A percentile compares a stretch with the other conserved stretches of the same genome.
These are phyloP conservation scores for Beverwykella pulmonaria DNA, from an alignment of 495 filamentous ascomycete genomes.

Conservation along the genomic window DNA sequence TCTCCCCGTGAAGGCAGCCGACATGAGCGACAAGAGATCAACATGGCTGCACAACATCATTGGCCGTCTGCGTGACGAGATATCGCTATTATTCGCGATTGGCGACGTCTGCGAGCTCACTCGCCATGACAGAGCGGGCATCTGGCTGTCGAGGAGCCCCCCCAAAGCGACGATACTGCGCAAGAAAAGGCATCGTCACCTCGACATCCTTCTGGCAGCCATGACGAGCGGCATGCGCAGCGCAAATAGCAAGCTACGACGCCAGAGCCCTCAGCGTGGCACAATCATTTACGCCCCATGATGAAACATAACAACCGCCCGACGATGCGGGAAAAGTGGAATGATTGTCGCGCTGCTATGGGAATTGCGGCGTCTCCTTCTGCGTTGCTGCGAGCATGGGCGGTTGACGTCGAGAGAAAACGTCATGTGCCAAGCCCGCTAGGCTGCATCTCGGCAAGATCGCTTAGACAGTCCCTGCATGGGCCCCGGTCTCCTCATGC, in stretches of 20 bases:
- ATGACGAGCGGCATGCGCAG: background rate
- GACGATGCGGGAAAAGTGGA: background rate
- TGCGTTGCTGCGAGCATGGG: background rate
- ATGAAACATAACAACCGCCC: background rate
- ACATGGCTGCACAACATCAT: background rate
- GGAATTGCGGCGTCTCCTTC: background rate
- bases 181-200: background rate
- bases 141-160: background rate
- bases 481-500: no score
- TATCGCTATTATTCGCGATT: background rate
- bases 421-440: background rate
- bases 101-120: background rate
- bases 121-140: background rate
- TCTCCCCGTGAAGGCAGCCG: conserved; percentile 1
- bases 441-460: background rate
- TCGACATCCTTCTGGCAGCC: background rate
- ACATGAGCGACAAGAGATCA: background rate
- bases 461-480: no score
- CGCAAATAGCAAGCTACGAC: background rate
- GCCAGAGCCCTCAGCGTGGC: background rate
- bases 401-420: background rate
- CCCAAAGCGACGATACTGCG: background rate
- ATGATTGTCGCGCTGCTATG: no score
- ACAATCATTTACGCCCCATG: background rate
- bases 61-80: background rate